A percentile compares a stretch with the other conserved stretches of the same genome.
Conservation (phyloP, 768 basidiomycete genomes). For the Grammothele lineata region DNA sequence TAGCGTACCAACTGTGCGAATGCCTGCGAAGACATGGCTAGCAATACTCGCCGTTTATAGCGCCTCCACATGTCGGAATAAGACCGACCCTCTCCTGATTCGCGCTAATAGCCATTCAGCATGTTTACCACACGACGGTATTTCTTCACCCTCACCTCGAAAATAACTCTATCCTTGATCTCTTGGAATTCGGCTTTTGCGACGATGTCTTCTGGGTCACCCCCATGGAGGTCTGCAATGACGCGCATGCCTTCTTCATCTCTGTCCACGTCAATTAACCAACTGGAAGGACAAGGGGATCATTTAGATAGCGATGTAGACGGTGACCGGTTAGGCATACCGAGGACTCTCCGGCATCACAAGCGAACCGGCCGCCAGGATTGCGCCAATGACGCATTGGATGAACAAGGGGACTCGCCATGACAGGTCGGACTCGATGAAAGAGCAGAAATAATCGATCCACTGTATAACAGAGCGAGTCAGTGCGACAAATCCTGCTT, state of each 20-base stretch:
- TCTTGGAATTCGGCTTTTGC: constrained; percentile 86
- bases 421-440: constrained; percentile 76
- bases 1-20: constrained; percentile 86
- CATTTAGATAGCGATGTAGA: not conserved
- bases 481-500: no score
- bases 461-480: constrained; percentile 45
- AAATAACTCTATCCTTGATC: constrained; percentile 76
- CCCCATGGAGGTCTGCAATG: constrained; percentile 86
- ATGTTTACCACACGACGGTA: no score
- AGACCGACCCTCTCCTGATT: constrained; percentile 67
- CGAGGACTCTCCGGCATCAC: constrained; percentile 89
- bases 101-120: constrained; percentile 45
- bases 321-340: constrained; percentile 30
- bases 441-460: constrained; percentile 93
- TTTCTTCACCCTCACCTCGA: constrained; percentile 48
- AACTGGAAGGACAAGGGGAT: constrained; percentile 39
- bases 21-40: constrained; percentile 94
- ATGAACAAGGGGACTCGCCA: constrained; percentile 90
- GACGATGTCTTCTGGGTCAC: constrained; percentile 57
- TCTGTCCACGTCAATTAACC: constrained; percentile 84
- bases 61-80: constrained; percentile 83
- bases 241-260: constrained; percentile 83
- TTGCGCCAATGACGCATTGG: constrained; percentile 81
- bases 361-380: constrained; percentile 76
- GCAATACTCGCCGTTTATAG: constrained; percentile 82